A percentile compares a stretch with the other conserved stretches of the same genome.
Conservation (phyloP, 805 yeast genomes). For the Ogataea henricii region DNA sequence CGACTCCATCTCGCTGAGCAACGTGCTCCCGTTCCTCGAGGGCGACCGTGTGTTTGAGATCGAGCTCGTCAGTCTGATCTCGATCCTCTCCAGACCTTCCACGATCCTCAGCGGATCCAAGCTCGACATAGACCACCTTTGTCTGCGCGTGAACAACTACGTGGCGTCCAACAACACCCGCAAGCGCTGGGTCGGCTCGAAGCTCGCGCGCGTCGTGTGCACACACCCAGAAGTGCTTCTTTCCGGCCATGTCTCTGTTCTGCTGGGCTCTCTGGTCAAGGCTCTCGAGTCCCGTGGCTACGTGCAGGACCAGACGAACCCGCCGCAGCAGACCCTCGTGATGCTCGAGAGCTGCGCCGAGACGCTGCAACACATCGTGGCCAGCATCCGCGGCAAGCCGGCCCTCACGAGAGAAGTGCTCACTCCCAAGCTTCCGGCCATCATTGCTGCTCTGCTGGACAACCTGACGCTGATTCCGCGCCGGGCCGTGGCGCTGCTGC, state of each 20-base stretch:
- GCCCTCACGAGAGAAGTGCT: constrained; percentile 80
- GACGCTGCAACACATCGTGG: constrained; percentile 43
- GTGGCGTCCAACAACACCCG: constrained; percentile 46
- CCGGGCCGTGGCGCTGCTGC: constrained; percentile 41
- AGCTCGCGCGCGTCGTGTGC: constrained; percentile 47
- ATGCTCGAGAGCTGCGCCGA: constrained; percentile 41
- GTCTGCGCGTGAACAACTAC: constrained; percentile 46
- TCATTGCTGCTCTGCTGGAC: constrained; percentile 56
- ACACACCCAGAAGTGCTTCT: constrained; percentile 39
- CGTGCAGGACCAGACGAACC: constrained; percentile 33
- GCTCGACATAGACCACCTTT: constrained; percentile 51
- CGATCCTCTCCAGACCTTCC: constrained; percentile 28
- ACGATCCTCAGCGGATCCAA: constrained; percentile 46
- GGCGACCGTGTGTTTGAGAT: constrained; percentile 25
- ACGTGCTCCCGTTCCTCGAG: constrained; percentile 29
- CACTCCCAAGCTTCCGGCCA: constrained; percentile 72
- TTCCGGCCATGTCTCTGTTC: constrained; percentile 42
- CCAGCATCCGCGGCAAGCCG: constrained; percentile 72
- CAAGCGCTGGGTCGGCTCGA: constrained; percentile 62
- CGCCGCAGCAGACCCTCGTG: constrained; percentile 24
- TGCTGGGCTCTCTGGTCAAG: constrained; percentile 44
- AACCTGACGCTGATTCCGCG: constrained; percentile 42
- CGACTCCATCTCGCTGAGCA: constrained; percentile 25
- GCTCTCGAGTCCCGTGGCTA: constrained; percentile 42
- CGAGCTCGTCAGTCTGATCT: constrained; percentile 27